phyloP scores from a whole-genome alignment of 257 asterid species.

The Solanum megistacrolobum region DNA sequence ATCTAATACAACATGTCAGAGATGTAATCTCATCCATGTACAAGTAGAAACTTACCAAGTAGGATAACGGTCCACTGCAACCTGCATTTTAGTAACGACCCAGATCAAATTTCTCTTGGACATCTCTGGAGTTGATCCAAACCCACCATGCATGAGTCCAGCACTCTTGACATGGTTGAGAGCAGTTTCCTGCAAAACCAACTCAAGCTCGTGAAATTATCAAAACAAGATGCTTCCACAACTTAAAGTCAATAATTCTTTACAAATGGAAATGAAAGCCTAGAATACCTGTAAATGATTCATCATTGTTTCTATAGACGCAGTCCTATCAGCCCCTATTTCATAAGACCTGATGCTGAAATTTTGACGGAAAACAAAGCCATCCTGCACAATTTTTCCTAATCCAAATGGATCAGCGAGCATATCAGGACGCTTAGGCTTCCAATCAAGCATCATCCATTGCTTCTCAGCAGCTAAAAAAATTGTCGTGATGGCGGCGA shows the following conservation, averaged over 20 bases:
- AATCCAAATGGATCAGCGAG: slow-evolving; percentile 76
- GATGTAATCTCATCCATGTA: neutral
- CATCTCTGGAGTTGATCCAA: slow-evolving; percentile 99
- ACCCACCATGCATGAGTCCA: slow-evolving; percentile 87
- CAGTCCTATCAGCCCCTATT: slow-evolving; percentile 96
- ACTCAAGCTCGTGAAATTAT: slow-evolving; percentile 11
- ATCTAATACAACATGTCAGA: neutral
- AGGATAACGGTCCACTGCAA: slow-evolving; percentile 85
- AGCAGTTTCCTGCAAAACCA: slow-evolving; percentile 77
- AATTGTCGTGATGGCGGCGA: slow-evolving; percentile 85
- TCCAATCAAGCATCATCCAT: slow-evolving; percentile 99
- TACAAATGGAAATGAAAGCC: neutral
- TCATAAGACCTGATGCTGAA: slow-evolving; percentile 95
- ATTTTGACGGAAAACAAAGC: slow-evolving; percentile 79
- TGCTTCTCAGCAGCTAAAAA: slow-evolving; percentile 98
- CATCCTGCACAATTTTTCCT: slow-evolving; percentile 85
- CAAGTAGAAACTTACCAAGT: slow-evolving; percentile 55
- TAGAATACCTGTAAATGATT: slow-evolving; percentile 81
- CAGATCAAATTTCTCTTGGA: slow-evolving; percentile 75
- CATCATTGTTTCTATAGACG: slow-evolving; percentile 88
- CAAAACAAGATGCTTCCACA: neutral
- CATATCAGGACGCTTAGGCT: slow-evolving; percentile 80
- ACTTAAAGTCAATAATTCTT: neutral
- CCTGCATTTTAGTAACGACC: slow-evolving; percentile 96
- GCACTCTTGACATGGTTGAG: slow-evolving; percentile 82